These are phyloP conservation scores for Sporisorium reilianum DNA, from an alignment of 1,284 basidiomycete species.

Conservation along the genomic window DNA sequence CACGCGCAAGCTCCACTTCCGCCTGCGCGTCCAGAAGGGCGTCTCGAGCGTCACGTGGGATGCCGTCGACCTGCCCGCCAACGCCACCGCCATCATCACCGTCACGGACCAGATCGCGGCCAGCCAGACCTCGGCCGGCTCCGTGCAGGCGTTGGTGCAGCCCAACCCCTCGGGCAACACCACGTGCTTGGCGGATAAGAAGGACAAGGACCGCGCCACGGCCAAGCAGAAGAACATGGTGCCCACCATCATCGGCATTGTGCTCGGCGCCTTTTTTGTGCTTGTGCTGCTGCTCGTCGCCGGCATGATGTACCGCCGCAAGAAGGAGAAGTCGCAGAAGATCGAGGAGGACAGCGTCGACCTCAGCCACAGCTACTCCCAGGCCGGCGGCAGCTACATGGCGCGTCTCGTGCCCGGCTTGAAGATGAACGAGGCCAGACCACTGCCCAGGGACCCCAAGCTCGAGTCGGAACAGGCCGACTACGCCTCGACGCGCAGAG, in stretches of 20 bases:
- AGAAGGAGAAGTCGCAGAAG: conserved; percentile 25
- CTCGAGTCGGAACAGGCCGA: conserved; percentile 31
- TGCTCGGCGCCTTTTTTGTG: conserved; percentile 24
- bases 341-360: conserved; percentile 25
- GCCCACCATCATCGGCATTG: conserved; percentile 34
- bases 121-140: conserved; percentile 6
- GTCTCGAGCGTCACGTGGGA: conserved; percentile 26
- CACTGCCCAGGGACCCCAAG: conserved; percentile 19
- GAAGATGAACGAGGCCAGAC: conserved; percentile 27
- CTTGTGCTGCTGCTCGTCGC: conserved; percentile 25
- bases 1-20: conserved; percentile 35
- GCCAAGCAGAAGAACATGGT: conserved; percentile 28
- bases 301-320: conserved; percentile 33
- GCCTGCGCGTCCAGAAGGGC: conserved; percentile 7
- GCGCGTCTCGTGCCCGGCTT: conserved; percentile 38
- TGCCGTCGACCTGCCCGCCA: conserved; percentile 24
- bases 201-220: not conserved
- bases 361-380: conserved; percentile 14
- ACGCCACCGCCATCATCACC: conserved; percentile 23
- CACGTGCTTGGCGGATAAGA: conserved; percentile 15
- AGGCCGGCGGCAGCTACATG: conserved; percentile 42
- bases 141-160: conserved; percentile 4
- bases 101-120: conserved; percentile 25
- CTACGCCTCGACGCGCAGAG: conserved; percentile 24
- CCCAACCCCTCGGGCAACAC: conserved; percentile 24